These are phyloP conservation scores for Lathyrus aphaca DNA, from an alignment of 306 rosid genomes.

Conservation along the genomic window DNA sequence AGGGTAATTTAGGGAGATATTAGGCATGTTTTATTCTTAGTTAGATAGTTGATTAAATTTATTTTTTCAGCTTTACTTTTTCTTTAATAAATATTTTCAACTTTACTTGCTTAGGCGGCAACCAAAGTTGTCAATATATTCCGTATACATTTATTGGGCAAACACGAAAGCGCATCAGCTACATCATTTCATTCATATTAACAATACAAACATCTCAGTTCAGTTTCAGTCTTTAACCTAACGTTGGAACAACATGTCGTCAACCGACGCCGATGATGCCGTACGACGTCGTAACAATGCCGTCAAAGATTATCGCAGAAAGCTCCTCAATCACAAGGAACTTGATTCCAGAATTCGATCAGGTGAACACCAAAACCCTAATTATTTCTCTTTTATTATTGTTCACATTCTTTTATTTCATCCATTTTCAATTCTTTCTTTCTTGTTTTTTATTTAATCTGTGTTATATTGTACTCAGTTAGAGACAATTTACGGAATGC, in stretches of 20 bases:
- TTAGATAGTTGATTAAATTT: too few species aligned
- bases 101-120: conserved; percentile 22
- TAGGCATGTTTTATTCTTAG: too few species aligned
- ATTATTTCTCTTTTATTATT: neutral
- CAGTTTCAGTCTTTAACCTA: neutral
- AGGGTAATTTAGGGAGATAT: too few species aligned
- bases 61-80: too few species aligned
- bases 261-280: neutral
- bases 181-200: neutral
- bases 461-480: conserved; percentile 42
- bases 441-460: neutral
- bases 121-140: neutral
- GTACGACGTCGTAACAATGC: neutral
- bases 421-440: too few species aligned
- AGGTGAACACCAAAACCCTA: conserved; percentile 18
- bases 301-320: neutral
- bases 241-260: neutral
- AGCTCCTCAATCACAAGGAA: neutral
- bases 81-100: neutral
- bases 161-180: neutral
- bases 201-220: neutral
- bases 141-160: neutral
- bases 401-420: neutral
- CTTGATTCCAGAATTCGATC: neutral
- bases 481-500: conserved; percentile 59